Base-by-base conservation (phyloP, 2,329 filamentous ascomycete species). In the Esteya vermicola region DNA sequence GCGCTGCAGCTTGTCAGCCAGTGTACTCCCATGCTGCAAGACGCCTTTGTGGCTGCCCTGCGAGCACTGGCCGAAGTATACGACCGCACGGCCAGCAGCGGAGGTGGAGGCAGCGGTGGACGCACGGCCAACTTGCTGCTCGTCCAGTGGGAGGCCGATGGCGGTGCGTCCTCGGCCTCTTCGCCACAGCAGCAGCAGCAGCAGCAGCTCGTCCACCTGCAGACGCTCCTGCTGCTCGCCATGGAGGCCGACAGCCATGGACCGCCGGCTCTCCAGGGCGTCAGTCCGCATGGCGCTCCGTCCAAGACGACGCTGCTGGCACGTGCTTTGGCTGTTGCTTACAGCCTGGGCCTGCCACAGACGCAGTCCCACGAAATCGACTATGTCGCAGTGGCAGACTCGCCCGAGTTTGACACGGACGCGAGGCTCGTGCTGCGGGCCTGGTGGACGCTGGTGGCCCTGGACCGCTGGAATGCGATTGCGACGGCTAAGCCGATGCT, bases 401-500 rank as follows among this genome's bases (percentile, higher is more conserved):
- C 61, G 13, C 72, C 78, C 40, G 51, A 61, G n/a, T 4, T 13
- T 3, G 75, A 83, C 51, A 70, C 69, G 18, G 72, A 78, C 33
- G 72, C 77, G 37, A 72, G 72, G 16, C 60, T 84, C 4, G 68
- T 69, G 2, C 63, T 77, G 38, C 69, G 78, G 33, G 69, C 78
- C 16, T 85, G 81, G 81, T 84, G 78, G 75, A 72, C 75, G 13
- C 60, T 85, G 26, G 70, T 84, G 34, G 67, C 81, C 46, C 68
- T 85, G 46, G 81, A 85, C 51, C 70, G 79, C 14, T 85, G 78
- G 78, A 75, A 83, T 52, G 76, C 81, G 4, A 68, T 75, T n/a
- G 76, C 74, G 19, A 78, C 71, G 5, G 74, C 72, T 12, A 74
- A 68, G 45, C 74, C 78, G 4, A 50, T 74, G 12, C 64, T 78